These are phyloP conservation scores for Russula sp. DNA, from an alignment of 768 basidiomycete species.

Conservation along the genomic window DNA sequence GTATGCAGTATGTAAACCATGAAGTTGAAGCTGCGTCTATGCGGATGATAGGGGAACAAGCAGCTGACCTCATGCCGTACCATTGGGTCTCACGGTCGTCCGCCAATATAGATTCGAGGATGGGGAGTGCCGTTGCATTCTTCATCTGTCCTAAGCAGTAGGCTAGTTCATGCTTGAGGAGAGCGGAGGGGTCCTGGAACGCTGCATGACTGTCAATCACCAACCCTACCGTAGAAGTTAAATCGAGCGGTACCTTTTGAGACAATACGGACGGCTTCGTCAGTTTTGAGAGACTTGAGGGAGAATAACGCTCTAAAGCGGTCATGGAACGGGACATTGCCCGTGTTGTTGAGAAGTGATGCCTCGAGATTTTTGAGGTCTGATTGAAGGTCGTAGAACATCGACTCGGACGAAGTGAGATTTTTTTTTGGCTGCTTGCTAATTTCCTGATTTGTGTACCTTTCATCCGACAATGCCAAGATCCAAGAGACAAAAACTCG, in stretches of 20 bases:
- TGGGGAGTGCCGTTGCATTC: conserved; percentile 65
- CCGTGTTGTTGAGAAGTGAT: conserved; percentile 72
- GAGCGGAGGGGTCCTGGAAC: conserved; percentile 79
- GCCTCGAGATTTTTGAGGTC: conserved; percentile 70
- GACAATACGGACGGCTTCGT: conserved; percentile 81
- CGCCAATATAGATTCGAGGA: conserved; percentile 71
- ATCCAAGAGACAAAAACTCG: conserved; percentile 87
- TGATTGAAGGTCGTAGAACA: conserved; percentile 40
- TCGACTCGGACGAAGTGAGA: background rate
- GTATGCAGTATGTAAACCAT: background rate
- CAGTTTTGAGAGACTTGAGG: conserved; percentile 75
- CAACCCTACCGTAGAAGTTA: background rate
- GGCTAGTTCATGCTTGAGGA: conserved; percentile 95
- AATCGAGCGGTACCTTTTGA: conserved; percentile 58
- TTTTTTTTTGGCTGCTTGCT: conserved; percentile 12
- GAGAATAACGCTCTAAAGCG: conserved; percentile 92
- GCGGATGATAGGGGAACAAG: conserved; percentile 26
- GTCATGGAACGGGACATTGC: conserved; percentile 74
- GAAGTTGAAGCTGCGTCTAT: background rate
- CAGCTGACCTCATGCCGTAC: conserved; percentile 85
- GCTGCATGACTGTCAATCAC: conserved; percentile 45
- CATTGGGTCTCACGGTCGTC: conserved; percentile 84
- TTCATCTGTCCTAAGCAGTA: conserved; percentile 96
- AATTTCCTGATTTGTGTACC: conserved; percentile 31
- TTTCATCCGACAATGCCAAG: conserved; percentile 60